Base-by-base conservation (phyloP, 2,329 filamentous ascomycete genomes). In the Fusarium sp. region DNA sequence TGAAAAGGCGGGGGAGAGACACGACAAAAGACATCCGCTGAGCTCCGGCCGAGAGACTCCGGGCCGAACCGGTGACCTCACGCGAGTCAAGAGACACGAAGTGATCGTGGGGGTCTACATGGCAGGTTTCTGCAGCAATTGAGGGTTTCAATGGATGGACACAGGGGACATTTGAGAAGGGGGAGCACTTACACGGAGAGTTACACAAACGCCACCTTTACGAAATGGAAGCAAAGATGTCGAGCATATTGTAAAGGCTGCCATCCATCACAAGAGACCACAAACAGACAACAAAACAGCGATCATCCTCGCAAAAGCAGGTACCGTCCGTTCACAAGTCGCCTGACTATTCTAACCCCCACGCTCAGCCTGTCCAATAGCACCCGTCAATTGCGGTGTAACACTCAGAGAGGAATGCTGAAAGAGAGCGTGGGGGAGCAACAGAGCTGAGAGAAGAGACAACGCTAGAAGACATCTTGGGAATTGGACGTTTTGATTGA, bases 21-120 rank as follows among this genome's bases (percentile, higher is more conserved):
- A 70, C 53, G 24, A 70, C 55, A 63, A 72, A 72, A 63, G 41
- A 39, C 51, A 61, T 22, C 50, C 51, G 67, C 70, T 61, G 62
- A 69, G 68, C 73, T 64, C 75, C 75, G 75, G 75, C 75, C 75
- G 75, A 77, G 75, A 75, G 69, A 64, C 62, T 72, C 75, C 73
- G 75, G 75, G 17, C 73, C 75, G 75, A 71, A 77, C 66, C 73
- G 71, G 69, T 36, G 53, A 65, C 50, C 32, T 63, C 44, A 41
- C 41, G 22, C 42, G 60, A 58, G 60, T 64, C 51, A 57, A 60
- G 66, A 59, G 61, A 44, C 32, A 59, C 41, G 63, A 55, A 72
- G 54, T 50, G 62, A 48, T 64, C 51, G 44, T 62, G 68, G 72
- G 70, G 48, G 48, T 35, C 30, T 24, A 5, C 7, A 26, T 17